phyloP scores from a whole-genome alignment of 2,329 filamentous ascomycete species.

The Akanthomyces lecanii region DNA sequence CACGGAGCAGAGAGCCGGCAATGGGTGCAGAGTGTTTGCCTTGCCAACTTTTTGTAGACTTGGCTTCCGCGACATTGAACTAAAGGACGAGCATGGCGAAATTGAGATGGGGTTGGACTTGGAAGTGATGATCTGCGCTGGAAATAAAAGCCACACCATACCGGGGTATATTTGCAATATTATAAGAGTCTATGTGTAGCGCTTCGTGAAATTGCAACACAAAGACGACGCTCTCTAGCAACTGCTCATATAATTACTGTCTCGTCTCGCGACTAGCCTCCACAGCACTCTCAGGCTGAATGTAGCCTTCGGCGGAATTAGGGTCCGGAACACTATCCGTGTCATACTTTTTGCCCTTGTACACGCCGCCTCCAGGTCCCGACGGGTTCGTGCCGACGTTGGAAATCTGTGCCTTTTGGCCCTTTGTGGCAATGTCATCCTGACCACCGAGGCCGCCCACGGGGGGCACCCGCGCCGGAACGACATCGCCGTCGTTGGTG shows the following conservation, averaged over 20 bases:
- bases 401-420: slow-evolving; percentile 33
- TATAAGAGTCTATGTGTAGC: not conserved
- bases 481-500: slow-evolving; percentile 35
- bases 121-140: not conserved
- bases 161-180: no score
- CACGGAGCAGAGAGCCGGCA: not conserved
- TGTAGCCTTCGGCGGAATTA: slow-evolving; percentile 38
- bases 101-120: slow-evolving; percentile 12
- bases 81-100: slow-evolving; percentile 11
- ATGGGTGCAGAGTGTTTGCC: slow-evolving; percentile 1
- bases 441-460: slow-evolving; percentile 23
- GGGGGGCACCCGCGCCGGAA: slow-evolving; percentile 23
- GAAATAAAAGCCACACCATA: no score
- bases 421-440: slow-evolving; percentile 31
- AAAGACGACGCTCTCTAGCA: no score
- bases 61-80: slow-evolving; percentile 12
- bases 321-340: slow-evolving; percentile 40
- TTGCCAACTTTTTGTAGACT: slow-evolving; percentile 13
- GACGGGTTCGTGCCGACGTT: slow-evolving; percentile 36
- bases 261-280: slow-evolving; percentile 30
- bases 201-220: not conserved
- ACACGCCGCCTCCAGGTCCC: slow-evolving; percentile 35
- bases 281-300: slow-evolving; percentile 39
- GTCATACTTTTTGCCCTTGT: slow-evolving; percentile 37
- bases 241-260: not conserved